A percentile compares a stretch with the other conserved stretches of the same genome.
Evolutionary conservation across 2,329 filamentous ascomycete species (phyloP).

Genomic region (Cordyceps farinosa): DNA sequence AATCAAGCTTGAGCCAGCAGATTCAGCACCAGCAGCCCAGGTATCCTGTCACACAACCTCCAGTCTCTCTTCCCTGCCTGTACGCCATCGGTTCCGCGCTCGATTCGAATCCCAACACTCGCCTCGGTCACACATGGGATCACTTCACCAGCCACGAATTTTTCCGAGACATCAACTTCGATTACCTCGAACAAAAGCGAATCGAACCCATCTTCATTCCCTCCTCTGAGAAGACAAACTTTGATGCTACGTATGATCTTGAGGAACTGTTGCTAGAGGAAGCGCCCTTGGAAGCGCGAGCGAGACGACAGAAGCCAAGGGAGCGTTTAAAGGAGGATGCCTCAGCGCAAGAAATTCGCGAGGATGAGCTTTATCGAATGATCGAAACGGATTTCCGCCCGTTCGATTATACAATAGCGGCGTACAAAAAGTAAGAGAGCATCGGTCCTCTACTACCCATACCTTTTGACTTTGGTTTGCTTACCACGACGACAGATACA

Average conservation of each 20-base stretch:
- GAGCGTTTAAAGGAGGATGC: slow-evolving; percentile 91
- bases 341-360: slow-evolving; percentile 88
- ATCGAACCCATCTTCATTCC: slow-evolving; percentile 89
- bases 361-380: slow-evolving; percentile 89
- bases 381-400: slow-evolving; percentile 92
- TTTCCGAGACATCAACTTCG: slow-evolving; percentile 83
- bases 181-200: slow-evolving; percentile 76
- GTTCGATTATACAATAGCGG: slow-evolving; percentile 88
- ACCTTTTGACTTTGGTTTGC: slow-evolving; percentile 25
- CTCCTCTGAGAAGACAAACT: slow-evolving; percentile 97
- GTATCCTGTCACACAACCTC: slow-evolving; percentile 88
- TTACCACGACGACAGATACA: slow-evolving; percentile 10
- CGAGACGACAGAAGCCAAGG: slow-evolving; percentile 87
- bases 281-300: slow-evolving; percentile 87
- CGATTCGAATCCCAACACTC: slow-evolving; percentile 72
- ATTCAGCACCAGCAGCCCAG: slow-evolving; percentile 74
- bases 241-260: slow-evolving; percentile 95
- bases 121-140: slow-evolving; percentile 83
- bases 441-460: slow-evolving; percentile 34
- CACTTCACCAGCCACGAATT: slow-evolving; percentile 86
- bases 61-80: slow-evolving; percentile 82
- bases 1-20: slow-evolving; percentile 72
- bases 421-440: slow-evolving; percentile 64
- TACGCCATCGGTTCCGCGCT: slow-evolving; percentile 83
- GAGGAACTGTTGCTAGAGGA: slow-evolving; percentile 93